Conservation (phyloP, 2,329 filamentous ascomycete genomes). For the Monosporascus sp. region DNA sequence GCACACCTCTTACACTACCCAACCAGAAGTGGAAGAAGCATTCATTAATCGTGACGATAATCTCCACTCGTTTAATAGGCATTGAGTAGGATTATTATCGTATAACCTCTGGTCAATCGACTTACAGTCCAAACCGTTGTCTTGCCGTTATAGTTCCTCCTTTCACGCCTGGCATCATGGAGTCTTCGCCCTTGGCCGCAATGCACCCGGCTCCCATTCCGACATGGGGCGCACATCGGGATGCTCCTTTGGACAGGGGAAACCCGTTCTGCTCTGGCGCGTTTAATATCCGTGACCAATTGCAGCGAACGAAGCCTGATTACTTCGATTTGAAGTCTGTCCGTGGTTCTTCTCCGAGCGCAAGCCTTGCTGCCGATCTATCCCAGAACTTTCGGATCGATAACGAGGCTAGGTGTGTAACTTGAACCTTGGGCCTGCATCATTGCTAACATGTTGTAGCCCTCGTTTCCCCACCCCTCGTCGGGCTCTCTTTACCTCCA, state of each 20-base stretch:
- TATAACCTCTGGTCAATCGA: constrained; percentile 14
- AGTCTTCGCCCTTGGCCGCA: constrained; percentile 90
- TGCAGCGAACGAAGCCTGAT: constrained; percentile 56
- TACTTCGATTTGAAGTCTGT: constrained; percentile 78
- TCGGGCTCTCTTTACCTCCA: constrained; percentile 75
- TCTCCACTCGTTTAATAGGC: constrained; percentile 19
- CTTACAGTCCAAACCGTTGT: background rate
- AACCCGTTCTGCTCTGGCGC: constrained; percentile 53
- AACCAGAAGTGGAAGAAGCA: constrained; percentile 13
- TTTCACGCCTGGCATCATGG: constrained; percentile 52
- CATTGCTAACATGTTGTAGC: constrained; percentile 39
- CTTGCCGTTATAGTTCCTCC: too few relatives aligned
- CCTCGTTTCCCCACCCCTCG: constrained; percentile 79
- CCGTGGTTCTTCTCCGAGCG: constrained; percentile 82
- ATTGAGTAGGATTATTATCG: constrained; percentile 24
- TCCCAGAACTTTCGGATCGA: constrained; percentile 97
- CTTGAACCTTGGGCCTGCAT: background rate
- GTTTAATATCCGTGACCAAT: constrained; percentile 76
- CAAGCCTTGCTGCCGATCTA: constrained; percentile 86
- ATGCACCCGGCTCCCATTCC: constrained; percentile 73
- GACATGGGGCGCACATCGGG: constrained; percentile 52
- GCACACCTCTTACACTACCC: constrained; percentile 6
- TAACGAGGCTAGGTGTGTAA: constrained; percentile 67
- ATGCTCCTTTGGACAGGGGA: constrained; percentile 42
- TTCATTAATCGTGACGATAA: constrained; percentile 22